A percentile compares a stretch with the other conserved stretches of the same genome.
Evolutionary conservation across 352 stramenopile species (phyloP).

Genomic region (Globisporangium apiculatum): DNA sequence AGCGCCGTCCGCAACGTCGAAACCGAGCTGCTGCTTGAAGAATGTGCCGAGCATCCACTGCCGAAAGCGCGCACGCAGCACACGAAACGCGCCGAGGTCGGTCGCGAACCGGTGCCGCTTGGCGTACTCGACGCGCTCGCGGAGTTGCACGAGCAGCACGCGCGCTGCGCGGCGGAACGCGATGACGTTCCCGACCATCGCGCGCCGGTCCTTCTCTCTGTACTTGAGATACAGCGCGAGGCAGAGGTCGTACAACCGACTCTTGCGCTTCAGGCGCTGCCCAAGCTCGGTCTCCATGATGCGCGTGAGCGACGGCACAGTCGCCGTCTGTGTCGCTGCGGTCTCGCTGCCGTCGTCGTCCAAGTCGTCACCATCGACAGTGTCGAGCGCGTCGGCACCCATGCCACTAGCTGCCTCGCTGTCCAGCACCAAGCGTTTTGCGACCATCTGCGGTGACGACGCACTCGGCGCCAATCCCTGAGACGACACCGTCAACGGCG

Average conservation of each 20-base stretch:
- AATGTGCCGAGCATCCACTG: conserved; percentile 35
- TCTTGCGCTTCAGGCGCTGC: conserved; percentile 51
- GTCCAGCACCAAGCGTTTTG: too few relatives aligned
- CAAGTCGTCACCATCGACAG: not conserved
- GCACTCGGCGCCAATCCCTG: not conserved
- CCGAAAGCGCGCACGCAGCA: conserved; percentile 30
- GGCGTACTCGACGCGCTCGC: conserved; percentile 14
- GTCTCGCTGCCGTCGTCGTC: not conserved
- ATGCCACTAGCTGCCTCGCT: too few relatives aligned
- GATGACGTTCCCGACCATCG: conserved; percentile 51
- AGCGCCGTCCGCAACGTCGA: not conserved
- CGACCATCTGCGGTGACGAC: too few relatives aligned
- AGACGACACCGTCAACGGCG: not conserved
- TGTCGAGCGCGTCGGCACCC: not conserved
- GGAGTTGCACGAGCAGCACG: conserved; percentile 23
- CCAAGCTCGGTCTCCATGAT: conserved; percentile 62
- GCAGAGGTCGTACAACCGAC: conserved; percentile 46
- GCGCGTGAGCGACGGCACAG: conserved; percentile 22
- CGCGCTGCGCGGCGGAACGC: conserved; percentile 39
- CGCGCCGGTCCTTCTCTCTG: conserved; percentile 36
- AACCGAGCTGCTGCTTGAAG: conserved; percentile 16
- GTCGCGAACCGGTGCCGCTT: conserved; percentile 49
- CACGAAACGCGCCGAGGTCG: conserved; percentile 36
- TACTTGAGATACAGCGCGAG: conserved; percentile 49
- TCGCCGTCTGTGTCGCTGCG: not conserved